Evolutionary conservation across 2,329 filamentous ascomycete species (phyloP).

Genomic region (Monosporascus cannonballus): DNA sequence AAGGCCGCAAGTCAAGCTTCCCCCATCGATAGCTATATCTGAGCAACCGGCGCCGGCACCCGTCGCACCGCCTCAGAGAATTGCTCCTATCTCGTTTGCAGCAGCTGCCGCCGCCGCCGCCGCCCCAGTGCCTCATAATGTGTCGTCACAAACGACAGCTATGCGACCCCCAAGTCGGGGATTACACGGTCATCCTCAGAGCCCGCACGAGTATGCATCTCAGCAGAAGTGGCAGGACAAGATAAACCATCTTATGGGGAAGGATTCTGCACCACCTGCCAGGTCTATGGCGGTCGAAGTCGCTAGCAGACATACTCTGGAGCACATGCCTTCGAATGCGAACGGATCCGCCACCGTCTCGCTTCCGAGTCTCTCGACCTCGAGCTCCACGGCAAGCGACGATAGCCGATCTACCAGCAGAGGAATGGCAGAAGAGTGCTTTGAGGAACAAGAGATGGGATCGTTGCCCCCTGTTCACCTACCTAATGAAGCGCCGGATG

Average conservation of each 20-base stretch:
- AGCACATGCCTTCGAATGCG: constrained; percentile 38
- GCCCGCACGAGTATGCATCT: constrained; percentile 22
- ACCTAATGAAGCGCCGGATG: constrained; percentile 56
- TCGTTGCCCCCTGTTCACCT: constrained; percentile 66
- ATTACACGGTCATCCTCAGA: constrained; percentile 18
- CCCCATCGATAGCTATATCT: constrained; percentile 52
- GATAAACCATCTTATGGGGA: constrained; percentile 72
- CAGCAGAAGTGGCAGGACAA: constrained; percentile 67
- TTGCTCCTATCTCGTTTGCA: constrained; percentile 37
- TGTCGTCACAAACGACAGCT: constrained; percentile 5
- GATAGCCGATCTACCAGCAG: constrained; percentile 50
- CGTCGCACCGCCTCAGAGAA: constrained; percentile 26
- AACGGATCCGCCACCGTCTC: constrained; percentile 62
- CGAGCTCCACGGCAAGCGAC: constrained; percentile 26
- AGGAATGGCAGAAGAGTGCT: constrained; percentile 71
- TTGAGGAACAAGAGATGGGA: constrained; percentile 75
- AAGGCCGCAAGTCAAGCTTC: constrained; percentile 74
- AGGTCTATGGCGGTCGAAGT: constrained; percentile 60
- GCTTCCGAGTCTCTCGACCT: constrained; percentile 43
- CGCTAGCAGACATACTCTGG: constrained; percentile 60
- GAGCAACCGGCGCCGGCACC: constrained; percentile 33
- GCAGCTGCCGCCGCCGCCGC: constrained; percentile 30
- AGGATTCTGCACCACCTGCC: constrained; percentile 50
- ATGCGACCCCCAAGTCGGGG: constrained; percentile 19
- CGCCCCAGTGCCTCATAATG: constrained; percentile 13